Conservation (phyloP, 2,329 filamentous ascomycete genomes). For the Cladophialophora exuberans region DNA sequence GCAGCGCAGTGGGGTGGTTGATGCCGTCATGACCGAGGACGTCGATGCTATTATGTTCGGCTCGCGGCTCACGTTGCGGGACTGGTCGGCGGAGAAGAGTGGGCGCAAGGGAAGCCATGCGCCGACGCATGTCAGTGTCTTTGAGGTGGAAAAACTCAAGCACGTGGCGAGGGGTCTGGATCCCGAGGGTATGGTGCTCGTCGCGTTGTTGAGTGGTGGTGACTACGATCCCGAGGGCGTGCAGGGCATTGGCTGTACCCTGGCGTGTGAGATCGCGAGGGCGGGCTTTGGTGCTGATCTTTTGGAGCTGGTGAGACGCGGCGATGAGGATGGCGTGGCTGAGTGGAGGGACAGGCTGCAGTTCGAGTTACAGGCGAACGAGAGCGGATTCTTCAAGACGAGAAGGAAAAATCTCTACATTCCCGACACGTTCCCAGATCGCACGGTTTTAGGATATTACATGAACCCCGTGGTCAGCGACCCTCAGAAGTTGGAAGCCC, state of each 20-base stretch:
- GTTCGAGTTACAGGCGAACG: slow-evolving; percentile 80
- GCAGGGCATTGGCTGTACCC: slow-evolving; percentile 81
- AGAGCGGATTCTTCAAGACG: slow-evolving; percentile 76
- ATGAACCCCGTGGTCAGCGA: slow-evolving; percentile 82
- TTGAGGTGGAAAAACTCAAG: slow-evolving; percentile 65
- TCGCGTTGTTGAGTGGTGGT: slow-evolving; percentile 92
- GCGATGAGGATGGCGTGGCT: slow-evolving; percentile 31
- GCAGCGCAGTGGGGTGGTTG: slow-evolving; percentile 79
- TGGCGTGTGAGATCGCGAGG: slow-evolving; percentile 85
- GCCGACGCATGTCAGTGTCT: slow-evolving; percentile 85
- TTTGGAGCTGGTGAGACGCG: slow-evolving; percentile 35
- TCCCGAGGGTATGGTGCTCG: slow-evolving; percentile 86
- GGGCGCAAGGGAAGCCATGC: slow-evolving; percentile 63
- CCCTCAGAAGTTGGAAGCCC: slow-evolving; percentile 56
- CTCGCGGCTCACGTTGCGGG: slow-evolving; percentile 74
- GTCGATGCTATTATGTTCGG: slow-evolving; percentile 99
- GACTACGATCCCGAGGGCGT: slow-evolving; percentile 92
- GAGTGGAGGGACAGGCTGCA: slow-evolving; percentile 73
- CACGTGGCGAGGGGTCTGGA: slow-evolving; percentile 67
- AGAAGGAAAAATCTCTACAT: slow-evolving; percentile 75
- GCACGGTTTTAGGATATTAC: slow-evolving; percentile 81
- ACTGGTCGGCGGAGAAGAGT: slow-evolving; percentile 76
- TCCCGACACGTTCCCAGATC: slow-evolving; percentile 78
- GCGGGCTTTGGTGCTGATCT: slow-evolving; percentile 75
- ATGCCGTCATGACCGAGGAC: slow-evolving; percentile 94